Percentiles rank a stretch among this genome's conserved stretches.
Conservation (phyloP, 108 stramenopile genomes). For the Cylindrotheca fusiformis region DNA sequence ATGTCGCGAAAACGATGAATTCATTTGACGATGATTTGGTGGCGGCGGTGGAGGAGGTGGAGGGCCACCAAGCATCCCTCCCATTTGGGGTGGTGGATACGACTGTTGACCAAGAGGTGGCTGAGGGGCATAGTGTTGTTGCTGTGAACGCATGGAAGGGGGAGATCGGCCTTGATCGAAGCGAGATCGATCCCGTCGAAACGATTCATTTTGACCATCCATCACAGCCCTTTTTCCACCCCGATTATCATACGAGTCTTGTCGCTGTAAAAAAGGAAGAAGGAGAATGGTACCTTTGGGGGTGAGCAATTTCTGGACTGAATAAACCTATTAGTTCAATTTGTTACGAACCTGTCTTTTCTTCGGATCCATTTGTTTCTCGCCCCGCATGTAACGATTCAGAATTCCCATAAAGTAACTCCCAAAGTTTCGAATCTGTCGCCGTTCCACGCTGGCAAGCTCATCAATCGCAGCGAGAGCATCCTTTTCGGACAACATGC, state of each 20-base stretch:
- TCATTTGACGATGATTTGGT: conserved; percentile 1
- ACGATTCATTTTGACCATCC: conserved; percentile 16
- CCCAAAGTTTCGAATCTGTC: conserved; percentile 72
- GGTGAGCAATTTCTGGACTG: no score
- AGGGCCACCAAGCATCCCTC: not conserved
- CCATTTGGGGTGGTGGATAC: conserved; percentile 12
- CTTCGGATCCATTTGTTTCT: no score
- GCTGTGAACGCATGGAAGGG: not conserved
- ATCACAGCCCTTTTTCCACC: no score
- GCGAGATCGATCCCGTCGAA: conserved; percentile 34
- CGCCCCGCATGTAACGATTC: conserved; percentile 80
- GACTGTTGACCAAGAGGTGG: conserved; percentile 20
- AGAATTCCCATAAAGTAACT: conserved; percentile 81
- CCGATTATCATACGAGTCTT: not conserved
- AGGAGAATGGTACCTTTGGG: no score
- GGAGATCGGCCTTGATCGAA: conserved; percentile 14
- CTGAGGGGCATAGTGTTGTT: conserved; percentile 5
- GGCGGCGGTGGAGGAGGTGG: not conserved
- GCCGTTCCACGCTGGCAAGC: conserved; percentile 46
- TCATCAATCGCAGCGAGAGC: conserved; percentile 82
- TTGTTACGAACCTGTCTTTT: no score
- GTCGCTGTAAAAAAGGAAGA: no score
- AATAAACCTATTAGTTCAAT: no score
- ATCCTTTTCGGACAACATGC: conserved; percentile 75
- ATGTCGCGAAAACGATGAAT: conserved; percentile 1